Conservation (phyloP, 2,329 filamentous ascomycete genomes). For the Colletotrichum theobromicola region DNA sequence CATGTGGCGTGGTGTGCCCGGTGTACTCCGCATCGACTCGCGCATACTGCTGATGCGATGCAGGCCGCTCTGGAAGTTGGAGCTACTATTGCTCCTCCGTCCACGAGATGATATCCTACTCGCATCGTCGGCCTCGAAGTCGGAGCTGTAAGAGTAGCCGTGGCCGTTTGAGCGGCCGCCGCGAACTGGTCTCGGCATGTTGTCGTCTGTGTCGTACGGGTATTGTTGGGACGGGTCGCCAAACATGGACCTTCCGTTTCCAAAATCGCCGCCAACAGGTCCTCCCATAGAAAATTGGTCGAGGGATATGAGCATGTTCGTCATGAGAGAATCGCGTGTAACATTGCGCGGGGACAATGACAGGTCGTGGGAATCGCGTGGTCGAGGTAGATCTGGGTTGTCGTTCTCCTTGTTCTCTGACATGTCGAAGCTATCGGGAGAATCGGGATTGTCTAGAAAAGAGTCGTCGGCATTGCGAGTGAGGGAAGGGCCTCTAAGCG, state of each 20-base stretch:
- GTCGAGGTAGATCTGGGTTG: conserved; percentile 30
- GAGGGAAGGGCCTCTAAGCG: conserved; percentile 31
- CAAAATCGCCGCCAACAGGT: background rate
- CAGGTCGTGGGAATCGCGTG: conserved; percentile 81
- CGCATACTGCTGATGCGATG: conserved; percentile 69
- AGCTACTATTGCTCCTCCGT: conserved; percentile 81
- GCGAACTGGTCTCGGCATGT: conserved; percentile 16
- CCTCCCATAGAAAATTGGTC: conserved; percentile 74
- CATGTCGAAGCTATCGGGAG: conserved; percentile 38
- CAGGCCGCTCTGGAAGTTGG: conserved; percentile 67
- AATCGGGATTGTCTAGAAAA: conserved; percentile 44
- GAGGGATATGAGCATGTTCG: conserved; percentile 93
- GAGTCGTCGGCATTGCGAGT: conserved; percentile 35
- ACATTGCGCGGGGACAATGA: conserved; percentile 78
- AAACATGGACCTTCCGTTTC: background rate
- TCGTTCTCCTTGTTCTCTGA: conserved; percentile 32
- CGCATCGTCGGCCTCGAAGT: conserved; percentile 61
- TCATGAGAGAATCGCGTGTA: conserved; percentile 88
- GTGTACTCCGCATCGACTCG: conserved; percentile 44
- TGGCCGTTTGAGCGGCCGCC: conserved; percentile 23
- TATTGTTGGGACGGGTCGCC: conserved; percentile 16
- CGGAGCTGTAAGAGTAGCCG: conserved; percentile 65
- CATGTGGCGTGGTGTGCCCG: conserved; percentile 47
- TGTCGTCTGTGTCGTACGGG: conserved; percentile 20
- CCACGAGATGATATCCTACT: conserved; percentile 63